A percentile compares a stretch with the other conserved stretches of the same genome.
Evolutionary conservation across 768 basidiomycete genomes (phyloP).

Genomic region (Solioccasus polychromus): DNA sequence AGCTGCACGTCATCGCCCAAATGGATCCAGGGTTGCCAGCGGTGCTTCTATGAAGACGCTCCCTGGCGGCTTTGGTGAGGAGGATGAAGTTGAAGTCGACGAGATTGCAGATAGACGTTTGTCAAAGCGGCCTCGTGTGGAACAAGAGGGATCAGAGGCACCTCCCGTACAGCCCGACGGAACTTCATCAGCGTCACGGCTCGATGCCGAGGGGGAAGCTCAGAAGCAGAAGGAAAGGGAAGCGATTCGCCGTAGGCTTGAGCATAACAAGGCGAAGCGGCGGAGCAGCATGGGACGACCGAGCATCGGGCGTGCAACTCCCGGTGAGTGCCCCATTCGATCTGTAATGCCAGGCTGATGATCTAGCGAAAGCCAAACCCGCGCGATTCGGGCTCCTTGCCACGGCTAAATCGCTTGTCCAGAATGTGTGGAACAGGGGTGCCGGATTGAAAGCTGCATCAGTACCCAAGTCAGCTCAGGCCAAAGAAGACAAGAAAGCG

Average conservation of each 20-base stretch:
- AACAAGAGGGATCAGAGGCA: slow-evolving; percentile 28
- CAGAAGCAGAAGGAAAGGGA: slow-evolving; percentile 48
- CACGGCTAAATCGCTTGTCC: slow-evolving; percentile 65
- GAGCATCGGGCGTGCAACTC: slow-evolving; percentile 40
- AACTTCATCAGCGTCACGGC: slow-evolving; percentile 33
- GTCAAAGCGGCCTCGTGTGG: slow-evolving; percentile 45
- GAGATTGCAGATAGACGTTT: slow-evolving; percentile 36
- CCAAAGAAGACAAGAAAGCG: slow-evolving; percentile 14
- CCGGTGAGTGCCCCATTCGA: slow-evolving; percentile 34
- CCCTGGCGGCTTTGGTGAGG: slow-evolving; percentile 59
- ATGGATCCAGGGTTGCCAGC: slow-evolving; percentile 24
- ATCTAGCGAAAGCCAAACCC: slow-evolving; percentile 36
- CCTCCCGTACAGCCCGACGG: slow-evolving; percentile 25
- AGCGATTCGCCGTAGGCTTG: slow-evolving; percentile 60
- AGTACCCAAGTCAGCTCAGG: slow-evolving; percentile 25
- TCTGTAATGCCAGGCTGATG: slow-evolving; percentile 4
- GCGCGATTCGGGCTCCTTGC: slow-evolving; percentile 70
- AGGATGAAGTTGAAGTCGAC: slow-evolving; percentile 45
- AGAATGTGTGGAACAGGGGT: slow-evolving; percentile 70
- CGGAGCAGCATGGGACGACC: slow-evolving; percentile 60
- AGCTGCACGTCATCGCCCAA: slow-evolving; percentile 19
- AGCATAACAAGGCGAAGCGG: slow-evolving; percentile 62
- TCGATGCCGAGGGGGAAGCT: slow-evolving; percentile 27
- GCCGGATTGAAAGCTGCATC: slow-evolving; percentile 29
- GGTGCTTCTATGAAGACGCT: slow-evolving; percentile 32